Percentiles rank a stretch among this genome's conserved stretches.
Evolutionary conservation across 441 rosid genomes (phyloP).

Genomic region (Mallotus japonicus): DNA sequence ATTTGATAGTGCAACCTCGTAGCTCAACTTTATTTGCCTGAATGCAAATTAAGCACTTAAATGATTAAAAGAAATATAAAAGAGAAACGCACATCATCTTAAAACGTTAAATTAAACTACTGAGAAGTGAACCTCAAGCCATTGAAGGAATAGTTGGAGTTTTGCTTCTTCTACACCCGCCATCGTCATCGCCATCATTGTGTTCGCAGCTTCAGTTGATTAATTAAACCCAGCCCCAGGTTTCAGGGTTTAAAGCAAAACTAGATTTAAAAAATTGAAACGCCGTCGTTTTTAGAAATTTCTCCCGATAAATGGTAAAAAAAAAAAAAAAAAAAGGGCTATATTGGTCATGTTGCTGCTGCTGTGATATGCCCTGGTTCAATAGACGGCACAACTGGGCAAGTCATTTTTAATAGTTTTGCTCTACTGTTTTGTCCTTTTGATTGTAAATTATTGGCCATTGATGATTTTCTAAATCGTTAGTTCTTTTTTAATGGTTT

Average conservation of each 20-base stretch:
- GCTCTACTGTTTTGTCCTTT: neutral
- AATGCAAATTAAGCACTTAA: constrained; percentile 7
- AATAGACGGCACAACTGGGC: constrained; percentile 72
- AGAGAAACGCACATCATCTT: neutral
- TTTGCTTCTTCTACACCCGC: constrained; percentile 46
- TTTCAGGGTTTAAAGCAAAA: too few species aligned
- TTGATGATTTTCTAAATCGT: neutral
- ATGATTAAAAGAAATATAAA: neutral
- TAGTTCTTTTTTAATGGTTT: too few species aligned
- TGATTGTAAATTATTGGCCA: neutral
- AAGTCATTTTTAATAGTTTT: constrained; percentile 2
- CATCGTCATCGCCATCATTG: constrained; percentile 40
- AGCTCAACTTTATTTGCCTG: constrained; percentile 74
- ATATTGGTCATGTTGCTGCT: constrained; percentile 50
- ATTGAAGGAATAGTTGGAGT: constrained; percentile 53
- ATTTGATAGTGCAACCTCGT: constrained; percentile 66
- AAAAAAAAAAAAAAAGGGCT: too few species aligned
- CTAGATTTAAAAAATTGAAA: too few species aligned
- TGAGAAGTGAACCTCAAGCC: constrained; percentile 59
- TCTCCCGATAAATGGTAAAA: too few species aligned
- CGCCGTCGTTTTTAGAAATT: too few species aligned
- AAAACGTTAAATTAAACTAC: neutral
- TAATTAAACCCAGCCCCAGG: neutral
- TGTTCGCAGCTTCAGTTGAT: neutral
- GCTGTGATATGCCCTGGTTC: constrained; percentile 80